Evolutionary conservation across 2,329 filamentous ascomycete species (phyloP).

Genomic region (Pezicula rhizophila): DNA sequence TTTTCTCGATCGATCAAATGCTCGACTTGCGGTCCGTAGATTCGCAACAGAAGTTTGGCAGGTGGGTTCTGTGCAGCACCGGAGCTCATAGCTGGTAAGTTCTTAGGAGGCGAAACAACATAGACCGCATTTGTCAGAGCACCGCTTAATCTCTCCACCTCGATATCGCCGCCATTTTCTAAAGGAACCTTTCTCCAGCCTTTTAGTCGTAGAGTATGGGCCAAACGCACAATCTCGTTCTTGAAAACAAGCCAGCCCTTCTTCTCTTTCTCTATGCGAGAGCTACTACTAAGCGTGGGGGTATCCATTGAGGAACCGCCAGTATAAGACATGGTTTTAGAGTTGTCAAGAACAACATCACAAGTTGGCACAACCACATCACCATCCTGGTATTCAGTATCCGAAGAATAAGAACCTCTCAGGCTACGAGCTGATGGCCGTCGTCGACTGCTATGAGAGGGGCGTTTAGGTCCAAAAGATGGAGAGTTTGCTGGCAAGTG

Average conservation of each 20-base stretch:
- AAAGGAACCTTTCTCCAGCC: constrained; percentile 83
- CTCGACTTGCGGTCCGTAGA: constrained; percentile 93
- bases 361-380: constrained; percentile 79
- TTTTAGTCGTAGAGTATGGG: constrained; percentile 84
- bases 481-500: constrained; percentile 18
- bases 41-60: constrained; percentile 73
- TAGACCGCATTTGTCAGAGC: constrained; percentile 96
- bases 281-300: constrained; percentile 33
- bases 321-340: constrained; percentile 75
- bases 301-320: constrained; percentile 44
- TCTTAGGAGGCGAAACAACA: constrained; percentile 75
- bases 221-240: constrained; percentile 80
- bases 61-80: constrained; percentile 26
- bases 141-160: constrained; percentile 74
- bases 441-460: constrained; percentile 10
- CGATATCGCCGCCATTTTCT: constrained; percentile 61
- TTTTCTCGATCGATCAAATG: constrained; percentile 91
- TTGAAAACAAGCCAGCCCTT: constrained; percentile 85
- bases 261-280: constrained; percentile 57
- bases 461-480: constrained; percentile 14
- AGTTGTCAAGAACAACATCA: constrained; percentile 81
- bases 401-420: constrained; percentile 55
- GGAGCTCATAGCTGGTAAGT: constrained; percentile 40
- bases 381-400: constrained; percentile 79
- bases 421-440: constrained; percentile 15